phyloP scores from a whole-genome alignment of 495 filamentous ascomycete genomes.

The Annulohypoxylon stygium region DNA sequence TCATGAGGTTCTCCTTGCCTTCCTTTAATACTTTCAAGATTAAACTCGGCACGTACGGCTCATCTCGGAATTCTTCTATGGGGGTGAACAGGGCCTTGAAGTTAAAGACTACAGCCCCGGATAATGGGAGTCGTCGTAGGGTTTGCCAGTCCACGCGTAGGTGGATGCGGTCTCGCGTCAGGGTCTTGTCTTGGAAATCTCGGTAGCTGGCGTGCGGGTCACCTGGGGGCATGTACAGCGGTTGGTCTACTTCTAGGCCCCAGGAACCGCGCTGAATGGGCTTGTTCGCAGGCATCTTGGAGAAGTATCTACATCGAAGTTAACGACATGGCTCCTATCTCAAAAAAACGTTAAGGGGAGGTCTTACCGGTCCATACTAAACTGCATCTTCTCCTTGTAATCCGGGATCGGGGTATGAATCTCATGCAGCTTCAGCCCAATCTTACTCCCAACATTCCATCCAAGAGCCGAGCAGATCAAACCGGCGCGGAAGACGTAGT shows the following conservation, averaged over 20 bases:
- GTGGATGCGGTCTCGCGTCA: slow-evolving; percentile 71
- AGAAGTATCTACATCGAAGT: slow-evolving; percentile 73
- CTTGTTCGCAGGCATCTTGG: slow-evolving; percentile 77
- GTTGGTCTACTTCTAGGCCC: slow-evolving; percentile 82
- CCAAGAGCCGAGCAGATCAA: slow-evolving; percentile 84
- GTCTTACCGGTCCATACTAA: slow-evolving; percentile 80
- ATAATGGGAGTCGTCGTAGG: slow-evolving; percentile 82
- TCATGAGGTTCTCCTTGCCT: slow-evolving; percentile 80
- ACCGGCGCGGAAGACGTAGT: slow-evolving; percentile 83
- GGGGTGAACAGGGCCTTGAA: slow-evolving; percentile 93
- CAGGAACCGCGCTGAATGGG: slow-evolving; percentile 92
- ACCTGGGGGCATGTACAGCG: slow-evolving; percentile 83
- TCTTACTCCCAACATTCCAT: slow-evolving; percentile 83
- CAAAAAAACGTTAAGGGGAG: neutral
- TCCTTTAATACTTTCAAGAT: slow-evolving; percentile 75
- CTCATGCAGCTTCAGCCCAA: slow-evolving; percentile 76
- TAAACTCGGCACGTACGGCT: slow-evolving; percentile 79
- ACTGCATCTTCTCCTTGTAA: slow-evolving; percentile 91
- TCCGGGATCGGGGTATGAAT: slow-evolving; percentile 87
- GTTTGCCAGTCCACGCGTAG: slow-evolving; percentile 97
- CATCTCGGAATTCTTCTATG: slow-evolving; percentile 76
- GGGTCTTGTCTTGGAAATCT: slow-evolving; percentile 65
- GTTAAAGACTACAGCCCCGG: slow-evolving; percentile 84
- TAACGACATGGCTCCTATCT: slow-evolving; percentile 6
- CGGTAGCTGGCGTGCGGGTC: slow-evolving; percentile 74